Evolutionary conservation across 1,284 basidiomycete species (phyloP), one percentile per base, ranked within the genome.

Genomic region (Sanghuangporus sanghuang): DNA sequence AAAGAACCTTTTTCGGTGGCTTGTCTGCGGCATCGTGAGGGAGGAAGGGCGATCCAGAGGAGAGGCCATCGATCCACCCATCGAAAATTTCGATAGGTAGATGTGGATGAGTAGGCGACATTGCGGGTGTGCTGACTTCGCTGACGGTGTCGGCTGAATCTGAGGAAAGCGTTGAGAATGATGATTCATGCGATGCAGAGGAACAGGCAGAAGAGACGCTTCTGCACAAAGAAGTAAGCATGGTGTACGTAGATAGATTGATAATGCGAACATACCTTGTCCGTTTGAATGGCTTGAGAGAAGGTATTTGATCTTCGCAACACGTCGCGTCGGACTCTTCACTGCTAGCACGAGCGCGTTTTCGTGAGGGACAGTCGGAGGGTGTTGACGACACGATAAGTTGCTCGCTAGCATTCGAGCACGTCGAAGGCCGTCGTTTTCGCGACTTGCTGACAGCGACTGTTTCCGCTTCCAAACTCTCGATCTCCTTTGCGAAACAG

Each of bases 391-490:
- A 38, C 8, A 18, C 12, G 27, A 35, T n/a, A 4, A n/a, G 3
- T 14, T 38, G 44, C n/a, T 32, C 14, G 35, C 38, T 48, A 14
- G 8, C 27, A 8, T 23, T 48, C 39, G 53, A 54, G 16, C 32
- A 54, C 16, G 53, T 38, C 16, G 53, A 54, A 4, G 36, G 32
- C 12, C 58, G 18, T 36, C 42, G 2, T 65, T 72, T 8, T 12
- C 66, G 66, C 18, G 62, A 64, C n/a, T 21, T 18, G 36, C 52
- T 50, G 12, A 42, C 42, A 32, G 35, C 72, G 64, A 35, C 72
- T 63, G 72, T 65, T 55, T 72, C 72, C 36, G 73, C 70, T 0
- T 75, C 68, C 16, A 69, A 64, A 0, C 52, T 57, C 4, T 73
- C 73, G 0, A 76, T 23, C 57, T 72, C 72, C 1, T 67, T 56